phyloP scores from a whole-genome alignment of 495 filamentous ascomycete species.

The Neurospora sp. region DNA sequence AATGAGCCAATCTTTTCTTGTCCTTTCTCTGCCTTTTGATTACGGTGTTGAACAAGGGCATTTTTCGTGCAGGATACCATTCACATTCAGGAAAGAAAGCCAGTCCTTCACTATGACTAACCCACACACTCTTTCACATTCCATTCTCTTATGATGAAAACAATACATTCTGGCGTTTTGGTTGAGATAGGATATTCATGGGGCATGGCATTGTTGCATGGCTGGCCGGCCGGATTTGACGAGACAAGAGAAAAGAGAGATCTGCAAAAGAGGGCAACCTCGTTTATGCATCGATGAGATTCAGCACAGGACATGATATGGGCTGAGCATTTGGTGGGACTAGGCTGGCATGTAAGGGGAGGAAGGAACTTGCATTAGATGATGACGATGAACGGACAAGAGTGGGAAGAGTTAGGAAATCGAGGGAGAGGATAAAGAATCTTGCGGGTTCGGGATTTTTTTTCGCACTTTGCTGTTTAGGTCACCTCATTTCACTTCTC shows the following conservation, averaged over 20 bases:
- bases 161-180: background rate
- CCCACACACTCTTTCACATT: background rate
- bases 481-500: background rate
- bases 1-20: background rate
- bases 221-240: background rate
- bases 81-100: background rate
- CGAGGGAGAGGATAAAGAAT: background rate
- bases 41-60: background rate
- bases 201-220: background rate
- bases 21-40: background rate
- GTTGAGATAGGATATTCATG: background rate
- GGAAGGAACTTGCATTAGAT: background rate
- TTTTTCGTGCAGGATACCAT: background rate
- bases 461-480: background rate
- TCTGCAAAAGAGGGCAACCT: background rate
- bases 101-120: background rate
- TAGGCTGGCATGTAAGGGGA: background rate
- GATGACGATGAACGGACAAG: background rate
- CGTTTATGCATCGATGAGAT: background rate
- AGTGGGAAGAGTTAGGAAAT: background rate
- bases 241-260: background rate
- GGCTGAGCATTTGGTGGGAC: background rate
- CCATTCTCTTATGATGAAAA: background rate
- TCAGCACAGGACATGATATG: too few relatives aligned
- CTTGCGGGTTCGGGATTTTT: background rate